Evolutionary conservation across 1,139 yeast genomes (phyloP).

Genomic region (Kurtzmaniella quercitrusa): DNA sequence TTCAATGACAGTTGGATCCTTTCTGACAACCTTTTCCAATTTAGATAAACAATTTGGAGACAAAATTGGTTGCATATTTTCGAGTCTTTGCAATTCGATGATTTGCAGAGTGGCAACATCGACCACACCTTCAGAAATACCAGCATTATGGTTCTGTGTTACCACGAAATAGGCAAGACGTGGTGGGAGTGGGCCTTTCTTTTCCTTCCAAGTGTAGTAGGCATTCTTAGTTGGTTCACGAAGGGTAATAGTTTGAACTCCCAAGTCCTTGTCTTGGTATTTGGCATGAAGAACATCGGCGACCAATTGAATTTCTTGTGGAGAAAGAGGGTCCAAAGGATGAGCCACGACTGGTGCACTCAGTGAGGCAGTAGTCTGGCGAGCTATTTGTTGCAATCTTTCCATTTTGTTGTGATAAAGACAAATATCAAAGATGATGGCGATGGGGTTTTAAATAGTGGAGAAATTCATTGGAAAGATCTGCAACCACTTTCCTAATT

Average conservation of each 20-base stretch:
- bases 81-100: constrained; percentile 43
- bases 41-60: constrained; percentile 63
- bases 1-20: constrained; percentile 65
- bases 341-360: constrained; percentile 52
- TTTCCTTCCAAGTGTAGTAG: constrained; percentile 63
- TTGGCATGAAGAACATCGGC: constrained; percentile 25
- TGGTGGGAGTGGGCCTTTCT: constrained; percentile 56
- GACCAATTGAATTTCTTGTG: constrained; percentile 47
- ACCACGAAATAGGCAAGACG: constrained; percentile 65
- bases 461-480: not conserved
- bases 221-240: constrained; percentile 66
- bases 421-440: not conserved
- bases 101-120: constrained; percentile 49
- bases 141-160: constrained; percentile 55
- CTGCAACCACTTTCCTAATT: not conserved
- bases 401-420: constrained; percentile 38
- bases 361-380: constrained; percentile 56
- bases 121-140: constrained; percentile 67
- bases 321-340: constrained; percentile 70
- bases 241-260: constrained; percentile 66
- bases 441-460: not conserved
- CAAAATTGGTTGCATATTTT: constrained; percentile 69
- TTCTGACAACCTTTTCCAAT: constrained; percentile 63
- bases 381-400: constrained; percentile 62
- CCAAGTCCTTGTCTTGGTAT: constrained; percentile 42